Conservation (phyloP, 1,284 basidiomycete genomes). For the Rhodotorula sp. region DNA sequence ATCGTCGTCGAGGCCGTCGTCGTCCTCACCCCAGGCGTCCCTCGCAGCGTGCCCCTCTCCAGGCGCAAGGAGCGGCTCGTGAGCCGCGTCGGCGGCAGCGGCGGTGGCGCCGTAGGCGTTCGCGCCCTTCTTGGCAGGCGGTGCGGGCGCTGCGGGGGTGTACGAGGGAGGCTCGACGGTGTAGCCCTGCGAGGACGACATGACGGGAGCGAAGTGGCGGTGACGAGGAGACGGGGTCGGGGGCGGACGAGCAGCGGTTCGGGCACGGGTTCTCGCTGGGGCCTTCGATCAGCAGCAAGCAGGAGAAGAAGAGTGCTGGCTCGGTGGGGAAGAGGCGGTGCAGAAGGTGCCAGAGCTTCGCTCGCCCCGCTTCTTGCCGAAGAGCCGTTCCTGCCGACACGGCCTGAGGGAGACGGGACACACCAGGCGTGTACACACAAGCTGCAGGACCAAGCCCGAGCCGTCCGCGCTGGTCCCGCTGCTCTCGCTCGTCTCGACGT, state of each 20-base stretch:
- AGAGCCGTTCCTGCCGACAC: too few relatives aligned
- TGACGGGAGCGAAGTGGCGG: background rate
- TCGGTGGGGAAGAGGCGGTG: too few relatives aligned
- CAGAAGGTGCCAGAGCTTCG: too few relatives aligned
- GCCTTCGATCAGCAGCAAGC: background rate
- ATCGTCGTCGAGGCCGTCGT: conserved; percentile 18
- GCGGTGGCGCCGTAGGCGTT: conserved; percentile 5
- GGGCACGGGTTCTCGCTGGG: background rate
- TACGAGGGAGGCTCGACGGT: conserved; percentile 16
- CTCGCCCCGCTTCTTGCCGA: too few relatives aligned
- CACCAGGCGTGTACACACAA: too few relatives aligned
- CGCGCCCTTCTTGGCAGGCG: conserved; percentile 1
- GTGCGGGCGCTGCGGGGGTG: background rate
- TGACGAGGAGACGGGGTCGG: background rate
- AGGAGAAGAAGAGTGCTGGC: too few relatives aligned
- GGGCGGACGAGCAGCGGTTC: background rate
- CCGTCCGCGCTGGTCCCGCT: too few relatives aligned
- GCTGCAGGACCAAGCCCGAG: too few relatives aligned
- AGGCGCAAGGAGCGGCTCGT: conserved; percentile 8
- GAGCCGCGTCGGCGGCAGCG: background rate
- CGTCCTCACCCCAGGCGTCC: conserved; percentile 17
- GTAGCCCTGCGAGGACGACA: conserved; percentile 15
- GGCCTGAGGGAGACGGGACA: too few relatives aligned
- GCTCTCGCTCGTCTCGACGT: too few relatives aligned
- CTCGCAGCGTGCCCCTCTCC: conserved; percentile 6